phyloP scores from a whole-genome alignment of 495 filamentous ascomycete species.

The Bacidia rubella region DNA sequence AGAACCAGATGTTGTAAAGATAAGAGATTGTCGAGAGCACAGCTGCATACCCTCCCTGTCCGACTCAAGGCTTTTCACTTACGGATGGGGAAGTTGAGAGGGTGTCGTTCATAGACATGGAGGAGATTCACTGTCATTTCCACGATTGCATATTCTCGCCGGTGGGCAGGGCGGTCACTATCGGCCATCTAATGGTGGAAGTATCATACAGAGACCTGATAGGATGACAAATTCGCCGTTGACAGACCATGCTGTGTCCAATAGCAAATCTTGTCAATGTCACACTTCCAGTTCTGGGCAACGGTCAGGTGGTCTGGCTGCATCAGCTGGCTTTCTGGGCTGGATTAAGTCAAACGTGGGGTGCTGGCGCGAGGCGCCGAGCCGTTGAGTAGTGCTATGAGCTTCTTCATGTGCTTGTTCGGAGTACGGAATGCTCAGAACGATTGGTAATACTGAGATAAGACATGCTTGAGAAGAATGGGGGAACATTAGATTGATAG shows the following conservation, averaged over 20 bases:
- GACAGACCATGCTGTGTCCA: too few relatives aligned
- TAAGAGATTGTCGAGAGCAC: neutral
- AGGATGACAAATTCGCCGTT: too few relatives aligned
- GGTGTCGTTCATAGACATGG: too few relatives aligned
- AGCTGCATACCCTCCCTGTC: neutral
- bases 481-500: neutral
- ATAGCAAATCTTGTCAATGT: neutral
- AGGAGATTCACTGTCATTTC: too few relatives aligned
- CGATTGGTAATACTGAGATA: neutral
- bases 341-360: neutral
- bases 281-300: neutral
- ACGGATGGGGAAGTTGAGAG: too few relatives aligned
- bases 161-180: too few relatives aligned
- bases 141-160: too few relatives aligned
- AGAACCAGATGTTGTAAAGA: neutral
- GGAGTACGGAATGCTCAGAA: neutral
- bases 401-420: neutral
- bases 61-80: too few relatives aligned
- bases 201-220: too few relatives aligned
- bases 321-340: neutral
- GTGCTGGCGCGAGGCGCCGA: neutral
- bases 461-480: neutral
- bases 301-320: neutral
- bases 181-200: too few relatives aligned
- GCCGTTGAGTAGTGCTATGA: neutral